Evolutionary conservation across 495 filamentous ascomycete species (phyloP), one percentile per base, ranked within the genome.

Genomic region (Massariosphaeria phaeospora): DNA sequence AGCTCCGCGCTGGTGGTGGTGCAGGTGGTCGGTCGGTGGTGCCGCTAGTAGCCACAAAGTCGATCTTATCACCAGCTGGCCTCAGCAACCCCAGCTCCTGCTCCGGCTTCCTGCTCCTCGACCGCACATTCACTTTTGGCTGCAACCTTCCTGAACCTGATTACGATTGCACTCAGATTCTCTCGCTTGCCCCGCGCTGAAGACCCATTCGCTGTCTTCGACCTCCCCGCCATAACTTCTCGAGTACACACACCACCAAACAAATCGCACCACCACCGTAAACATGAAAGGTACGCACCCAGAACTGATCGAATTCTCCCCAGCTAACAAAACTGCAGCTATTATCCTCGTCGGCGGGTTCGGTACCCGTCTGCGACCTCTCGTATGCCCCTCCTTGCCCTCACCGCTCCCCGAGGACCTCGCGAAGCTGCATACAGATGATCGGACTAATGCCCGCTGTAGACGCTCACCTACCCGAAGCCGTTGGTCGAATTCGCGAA

Each of bases 271-370:
- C 13, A 3, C 38, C 55, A 46, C 50, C 48, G 33, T 49, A 48
- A 62, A 52, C 29, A 66, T 66, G 63, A 66, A 66, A 33, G 63
- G 63, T 66, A 18, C 13, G 53, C 25, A 20, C 13, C 13, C 29
- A 52, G 34, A 13, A 47, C 13, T 25, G 31, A 5, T 34, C 3
- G n/a, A 27, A 33, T 12, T 29, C 26, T 27, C 0, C 43, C 13
- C n/a, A 9, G 11, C 35, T 35, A 27, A 48, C 39, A 12, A 15
- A n/a, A 6, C 3, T 48, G 63, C 71, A 98, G 93, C 93, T 72
- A 83, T 98, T 68, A 97, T 98, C 84, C 91, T 98, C 68, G 93
- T 98, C 73, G 93, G 93, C 77, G 93, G 93, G 69, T 98, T 97
- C 75, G 93, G 93, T 69, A 98, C 93, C 73, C 91, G 93, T 73